A percentile compares a stretch with the other conserved stretches of the same genome.
Evolutionary conservation across 2,329 filamentous ascomycete genomes (phyloP).

Genomic region (Cercospora janseana): DNA sequence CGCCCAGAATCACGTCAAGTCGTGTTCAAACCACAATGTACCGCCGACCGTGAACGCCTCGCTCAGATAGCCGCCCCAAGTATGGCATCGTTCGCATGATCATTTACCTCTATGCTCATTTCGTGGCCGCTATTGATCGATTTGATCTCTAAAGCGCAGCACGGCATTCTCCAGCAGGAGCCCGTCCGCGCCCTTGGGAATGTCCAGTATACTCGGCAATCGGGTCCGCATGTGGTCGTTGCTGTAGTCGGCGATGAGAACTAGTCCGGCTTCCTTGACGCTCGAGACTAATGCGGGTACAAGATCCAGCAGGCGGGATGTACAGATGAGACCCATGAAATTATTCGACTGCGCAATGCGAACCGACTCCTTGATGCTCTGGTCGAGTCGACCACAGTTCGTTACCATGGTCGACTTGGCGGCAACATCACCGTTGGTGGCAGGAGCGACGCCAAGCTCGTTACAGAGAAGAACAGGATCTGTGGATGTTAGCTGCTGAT

Average conservation of each 20-base stretch:
- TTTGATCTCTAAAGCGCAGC: constrained; percentile 86
- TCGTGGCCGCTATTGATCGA: constrained; percentile 46
- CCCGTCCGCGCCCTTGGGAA: constrained; percentile 83
- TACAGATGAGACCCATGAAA: constrained; percentile 95
- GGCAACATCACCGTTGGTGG: constrained; percentile 8
- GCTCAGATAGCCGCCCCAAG: constrained; percentile 15
- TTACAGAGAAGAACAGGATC: constrained; percentile 94
- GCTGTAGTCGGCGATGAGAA: constrained; percentile 81
- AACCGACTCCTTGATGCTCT: constrained; percentile 92
- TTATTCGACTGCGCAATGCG: constrained; percentile 93
- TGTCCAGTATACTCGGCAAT: constrained; percentile 51
- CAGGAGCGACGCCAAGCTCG: constrained; percentile 57
- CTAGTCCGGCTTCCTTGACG: constrained; percentile 90
- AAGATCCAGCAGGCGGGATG: constrained; percentile 81
- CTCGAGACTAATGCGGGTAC: constrained; percentile 88
- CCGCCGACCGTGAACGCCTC: constrained; percentile 13
- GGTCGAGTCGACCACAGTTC: constrained; percentile 68
- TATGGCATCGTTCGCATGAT: constrained; percentile 5
- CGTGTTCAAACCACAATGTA: neutral
- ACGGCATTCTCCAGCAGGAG: constrained; percentile 82
- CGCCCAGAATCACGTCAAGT: too few relatives aligned
- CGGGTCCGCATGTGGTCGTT: constrained; percentile 37
- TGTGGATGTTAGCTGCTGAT: constrained; percentile 35
- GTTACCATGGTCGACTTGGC: constrained; percentile 40
- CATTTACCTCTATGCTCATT: neutral